These are phyloP conservation scores for Metarhizium guizhouense DNA, from an alignment of 2,329 filamentous ascomycete genomes.

Conservation along the genomic window DNA sequence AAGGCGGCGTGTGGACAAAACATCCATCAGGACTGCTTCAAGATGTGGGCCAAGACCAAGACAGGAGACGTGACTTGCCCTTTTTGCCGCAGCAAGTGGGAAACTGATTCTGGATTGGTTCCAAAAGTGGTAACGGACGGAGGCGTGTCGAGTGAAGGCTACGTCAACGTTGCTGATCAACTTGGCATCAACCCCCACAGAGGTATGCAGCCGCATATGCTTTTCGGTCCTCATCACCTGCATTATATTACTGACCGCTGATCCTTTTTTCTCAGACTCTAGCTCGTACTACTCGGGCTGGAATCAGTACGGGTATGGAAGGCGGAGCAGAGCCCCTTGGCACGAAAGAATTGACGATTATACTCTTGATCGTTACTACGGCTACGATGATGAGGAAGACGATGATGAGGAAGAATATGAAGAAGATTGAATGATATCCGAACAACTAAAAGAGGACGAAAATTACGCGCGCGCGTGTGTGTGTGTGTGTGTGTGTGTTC, in stretches of 20 bases:
- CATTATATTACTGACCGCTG: no score
- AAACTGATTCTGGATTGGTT: conserved; percentile 31
- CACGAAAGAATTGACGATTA: no score
- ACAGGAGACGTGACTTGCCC: conserved; percentile 44
- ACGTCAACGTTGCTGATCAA: conserved; percentile 52
- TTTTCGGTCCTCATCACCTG: no score
- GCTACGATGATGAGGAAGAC: no score
- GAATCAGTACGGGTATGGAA: not conserved
- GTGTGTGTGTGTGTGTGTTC: no score
- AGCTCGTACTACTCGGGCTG: not conserved
- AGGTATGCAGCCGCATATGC: conserved; percentile 27
- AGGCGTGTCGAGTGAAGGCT: conserved; percentile 39
- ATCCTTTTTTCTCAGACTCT: not conserved
- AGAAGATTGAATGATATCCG: no score
- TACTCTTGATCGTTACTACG: no score
- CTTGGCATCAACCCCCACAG: conserved; percentile 46
- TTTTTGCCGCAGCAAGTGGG: conserved; percentile 51
- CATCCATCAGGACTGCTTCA: conserved; percentile 44
- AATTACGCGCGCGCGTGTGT: no score
- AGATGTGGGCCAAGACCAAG: conserved; percentile 44
- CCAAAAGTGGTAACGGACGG: conserved; percentile 34
- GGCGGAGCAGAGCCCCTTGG: no score
- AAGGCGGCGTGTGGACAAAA: conserved; percentile 45
- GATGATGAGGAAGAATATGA: no score
- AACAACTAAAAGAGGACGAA: no score